Evolutionary conservation across 495 filamentous ascomycete species (phyloP), one percentile per base, ranked within the genome.

Genomic region (Penicillium ochrochloron): DNA sequence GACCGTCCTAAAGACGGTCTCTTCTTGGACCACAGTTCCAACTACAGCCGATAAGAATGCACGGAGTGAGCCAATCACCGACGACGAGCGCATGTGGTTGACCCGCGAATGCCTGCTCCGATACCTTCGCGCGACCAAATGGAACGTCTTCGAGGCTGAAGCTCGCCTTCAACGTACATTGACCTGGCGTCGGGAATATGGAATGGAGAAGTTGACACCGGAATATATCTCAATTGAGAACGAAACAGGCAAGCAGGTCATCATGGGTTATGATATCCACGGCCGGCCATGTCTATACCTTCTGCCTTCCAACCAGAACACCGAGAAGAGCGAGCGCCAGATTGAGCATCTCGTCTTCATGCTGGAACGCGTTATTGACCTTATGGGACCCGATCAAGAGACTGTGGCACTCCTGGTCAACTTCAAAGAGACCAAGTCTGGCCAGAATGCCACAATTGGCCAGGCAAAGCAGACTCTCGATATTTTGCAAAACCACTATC

Each of bases 261-360:
- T 95, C 27, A 71, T 95, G 27, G 95, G 95, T 21, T 99, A 88
- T 73, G 95, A 99, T 78, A 91, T 89, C 66, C 80, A 91, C 53
- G 87, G 82, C 33, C 85, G 95, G 46, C 91, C 92, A 1, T 97
- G 94, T 78, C 86, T 94, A 42, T 97, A 97, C 76, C 84, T 98
- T 34, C 87, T 90, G 64, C 95, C 95, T 6, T 90, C 87, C 27
- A 89, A 89, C 53, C 95, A 99, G 76, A 99, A 99, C 77, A 99
- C 95, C 3, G 85, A 93, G 67, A 86, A 86, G 75, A 90, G 88
- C 61, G 90, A 93, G n/a, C 86, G 92, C 70, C 95, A 99, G 76
- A 85, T 97, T 27, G 88, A 99, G 73, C 94, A 97, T 74, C 83
- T 99, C 50, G 93, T 97, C 44, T 99, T 86, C 75, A 97, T 97